These are phyloP conservation scores for Fusarium sp. DNA, from an alignment of 2,329 filamentous ascomycete genomes.

Conservation along the genomic window DNA sequence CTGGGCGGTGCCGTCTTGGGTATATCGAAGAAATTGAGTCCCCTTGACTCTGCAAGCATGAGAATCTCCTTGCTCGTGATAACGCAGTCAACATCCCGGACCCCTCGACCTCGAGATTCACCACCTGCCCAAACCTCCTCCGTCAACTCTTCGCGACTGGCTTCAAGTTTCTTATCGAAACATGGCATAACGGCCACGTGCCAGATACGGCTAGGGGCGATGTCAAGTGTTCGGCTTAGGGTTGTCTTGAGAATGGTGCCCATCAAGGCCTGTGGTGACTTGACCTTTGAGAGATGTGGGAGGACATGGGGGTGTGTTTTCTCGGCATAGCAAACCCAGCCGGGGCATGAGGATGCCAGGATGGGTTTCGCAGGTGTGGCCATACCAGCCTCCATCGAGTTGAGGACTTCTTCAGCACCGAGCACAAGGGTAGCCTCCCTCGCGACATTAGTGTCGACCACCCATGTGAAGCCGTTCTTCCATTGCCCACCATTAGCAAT, in stretches of 20 bases:
- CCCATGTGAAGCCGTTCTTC: slow-evolving; percentile 85
- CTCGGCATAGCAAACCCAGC: slow-evolving; percentile 99
- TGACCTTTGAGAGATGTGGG: slow-evolving; percentile 89
- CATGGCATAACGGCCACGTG: slow-evolving; percentile 97
- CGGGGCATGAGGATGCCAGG: slow-evolving; percentile 91
- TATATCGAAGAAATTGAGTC: slow-evolving; percentile 80
- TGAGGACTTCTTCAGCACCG: slow-evolving; percentile 77
- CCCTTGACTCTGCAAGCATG: slow-evolving; percentile 85
- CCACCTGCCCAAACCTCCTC: slow-evolving; percentile 76
- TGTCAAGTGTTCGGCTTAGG: slow-evolving; percentile 77
- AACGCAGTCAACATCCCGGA: slow-evolving; percentile 95
- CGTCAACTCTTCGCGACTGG: slow-evolving; percentile 91
- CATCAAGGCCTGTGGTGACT: slow-evolving; percentile 92
- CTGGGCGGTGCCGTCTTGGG: slow-evolving; percentile 66
- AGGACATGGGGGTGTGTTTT: slow-evolving; percentile 96
- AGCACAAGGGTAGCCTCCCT: slow-evolving; percentile 86
- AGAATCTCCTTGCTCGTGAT: slow-evolving; percentile 96
- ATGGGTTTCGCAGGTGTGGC: slow-evolving; percentile 64
- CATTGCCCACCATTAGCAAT: slow-evolving; percentile 77
- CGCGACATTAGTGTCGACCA: slow-evolving; percentile 88
- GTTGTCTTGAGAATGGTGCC: slow-evolving; percentile 92
- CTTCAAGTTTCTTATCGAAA: slow-evolving; percentile 99
- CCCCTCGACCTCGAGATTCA: slow-evolving; percentile 62
- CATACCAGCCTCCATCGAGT: slow-evolving; percentile 37
- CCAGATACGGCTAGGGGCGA: slow-evolving; percentile 87